Percentiles rank a stretch among this genome's conserved stretches.
These are phyloP conservation scores for Vachellia collinsii DNA, from an alignment of 306 rosid genomes.

Conservation along the genomic window DNA sequence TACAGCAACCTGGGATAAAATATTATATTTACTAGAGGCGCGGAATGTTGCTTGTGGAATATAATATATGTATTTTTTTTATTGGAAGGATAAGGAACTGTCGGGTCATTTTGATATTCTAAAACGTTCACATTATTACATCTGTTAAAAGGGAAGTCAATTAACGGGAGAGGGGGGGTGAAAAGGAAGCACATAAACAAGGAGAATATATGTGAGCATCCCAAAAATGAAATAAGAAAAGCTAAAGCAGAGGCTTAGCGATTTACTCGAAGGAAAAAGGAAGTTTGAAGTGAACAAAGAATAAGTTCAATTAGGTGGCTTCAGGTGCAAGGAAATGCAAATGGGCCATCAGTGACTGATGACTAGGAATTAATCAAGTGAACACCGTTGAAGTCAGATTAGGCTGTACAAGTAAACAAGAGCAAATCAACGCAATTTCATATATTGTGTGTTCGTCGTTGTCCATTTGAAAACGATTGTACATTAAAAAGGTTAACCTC, in stretches of 20 bases:
- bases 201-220: slow-evolving; percentile 7
- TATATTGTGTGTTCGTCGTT: no score
- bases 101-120: neutral
- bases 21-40: neutral
- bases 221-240: neutral
- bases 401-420: neutral
- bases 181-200: neutral
- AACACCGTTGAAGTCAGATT: neutral
- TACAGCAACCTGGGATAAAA: neutral
- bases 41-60: neutral
- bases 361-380: neutral
- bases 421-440: neutral
- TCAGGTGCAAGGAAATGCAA: neutral
- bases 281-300: neutral
- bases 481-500: neutral
- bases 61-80: neutral
- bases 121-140: neutral
- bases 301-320: slow-evolving; percentile 1
- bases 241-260: neutral
- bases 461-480: neutral
- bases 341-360: neutral
- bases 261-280: neutral
- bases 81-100: neutral
- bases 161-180: neutral
- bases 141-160: neutral